These are phyloP conservation scores for Parvularia atlantis DNA, from an alignment of 78 protist genomes.

Conservation along the genomic window DNA sequence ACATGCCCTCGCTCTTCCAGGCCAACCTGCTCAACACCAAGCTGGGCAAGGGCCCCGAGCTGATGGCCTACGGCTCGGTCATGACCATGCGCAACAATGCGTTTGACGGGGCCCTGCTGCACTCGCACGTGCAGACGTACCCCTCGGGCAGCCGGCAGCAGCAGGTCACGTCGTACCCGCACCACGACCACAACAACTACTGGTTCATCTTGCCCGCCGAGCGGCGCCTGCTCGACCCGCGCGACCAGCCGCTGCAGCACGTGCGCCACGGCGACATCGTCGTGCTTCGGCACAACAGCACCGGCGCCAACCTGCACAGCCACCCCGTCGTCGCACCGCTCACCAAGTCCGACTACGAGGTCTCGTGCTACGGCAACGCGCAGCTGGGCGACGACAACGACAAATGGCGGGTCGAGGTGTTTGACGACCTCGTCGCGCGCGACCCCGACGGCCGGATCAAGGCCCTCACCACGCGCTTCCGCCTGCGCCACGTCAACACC, in stretches of 20 bases:
- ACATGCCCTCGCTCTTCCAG: slow-evolving; percentile 20
- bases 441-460: neutral
- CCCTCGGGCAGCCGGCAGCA: slow-evolving; percentile 12
- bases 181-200: slow-evolving; percentile 17
- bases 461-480: neutral
- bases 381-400: slow-evolving; percentile 11
- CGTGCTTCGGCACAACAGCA: slow-evolving; percentile 5
- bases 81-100: neutral
- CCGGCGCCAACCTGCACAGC: slow-evolving; percentile 2
- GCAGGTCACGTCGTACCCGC: slow-evolving; percentile 19
- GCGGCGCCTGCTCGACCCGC: too few species aligned
- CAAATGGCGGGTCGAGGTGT: neutral
- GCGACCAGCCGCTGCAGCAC: neutral
- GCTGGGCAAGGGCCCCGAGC: neutral
- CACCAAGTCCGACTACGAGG: slow-evolving; percentile 9
- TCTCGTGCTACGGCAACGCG: slow-evolving; percentile 11
- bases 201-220: slow-evolving; percentile 2
- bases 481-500: neutral
- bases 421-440: neutral
- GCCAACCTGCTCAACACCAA: slow-evolving; percentile 13
- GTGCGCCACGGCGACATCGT: neutral
- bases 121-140: slow-evolving; percentile 21
- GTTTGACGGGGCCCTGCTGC: slow-evolving; percentile 14
- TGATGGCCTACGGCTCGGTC: slow-evolving; percentile 12
- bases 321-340: slow-evolving; percentile 11